Evolutionary conservation across 352 stramenopile species (phyloP), one percentile per base, ranked within the genome.

Genomic region (Phytopythium montanum): DNA sequence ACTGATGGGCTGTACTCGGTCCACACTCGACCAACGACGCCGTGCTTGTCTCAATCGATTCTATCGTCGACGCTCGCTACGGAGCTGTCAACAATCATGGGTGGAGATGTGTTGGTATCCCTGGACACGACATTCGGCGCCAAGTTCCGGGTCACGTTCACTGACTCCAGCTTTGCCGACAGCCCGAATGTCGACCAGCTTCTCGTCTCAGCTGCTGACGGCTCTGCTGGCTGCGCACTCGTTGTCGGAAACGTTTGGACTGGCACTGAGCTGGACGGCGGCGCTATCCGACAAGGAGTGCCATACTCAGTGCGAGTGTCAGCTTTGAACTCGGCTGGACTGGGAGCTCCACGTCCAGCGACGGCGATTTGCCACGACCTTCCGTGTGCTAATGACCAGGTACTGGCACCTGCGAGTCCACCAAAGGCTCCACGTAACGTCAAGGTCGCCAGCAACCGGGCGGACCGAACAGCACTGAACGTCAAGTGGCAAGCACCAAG

Each of bases 251-350:
- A 78, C 4, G 73, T 83, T 5, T 93, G 81, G 84, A 87, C 73
- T 5, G 57, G 53, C 1, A 93, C 80, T 0, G 71, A 95, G 36
- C 65, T 98, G 26, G 70, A 97, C 55, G 92, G 92, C 10, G 88
- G 83, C 18, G 64, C 77, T 3, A 53, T 99, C 7, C 61, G 61
- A 28, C 68, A 90, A 26, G 95, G 95, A 1, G 78, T 80, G 28
- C 64, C 76, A 1, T 98, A 98, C 68, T 97, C 87, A 58, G 75
- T 98, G 3, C 80, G 88, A 13, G 76, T 98, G 1, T 76, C 88
- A 6, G 95, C 95, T 9, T 55, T 97, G 2, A 98, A 98, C 64
- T 70, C 61, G 2, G 74, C 94, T 45, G 96, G 95, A 2, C 48
- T 87, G 10, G 90, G 96, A 21, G 60, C 77, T 7, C 68, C 73